Evolutionary conservation across 1,139 yeast genomes (phyloP).

Genomic region (Saccharomyces hybrid): DNA sequence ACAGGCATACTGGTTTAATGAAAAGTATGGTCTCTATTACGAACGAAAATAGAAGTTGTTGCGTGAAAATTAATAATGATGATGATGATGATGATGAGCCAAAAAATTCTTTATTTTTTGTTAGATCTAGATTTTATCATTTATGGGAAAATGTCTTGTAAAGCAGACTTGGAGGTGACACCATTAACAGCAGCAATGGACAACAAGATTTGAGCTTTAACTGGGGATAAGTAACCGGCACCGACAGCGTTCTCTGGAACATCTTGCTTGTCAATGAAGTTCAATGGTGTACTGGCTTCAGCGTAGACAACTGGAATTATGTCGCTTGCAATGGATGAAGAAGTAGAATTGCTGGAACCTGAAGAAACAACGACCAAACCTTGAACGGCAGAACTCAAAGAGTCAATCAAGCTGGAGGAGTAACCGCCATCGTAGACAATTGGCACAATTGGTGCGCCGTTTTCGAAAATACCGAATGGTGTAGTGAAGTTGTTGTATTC

Average conservation of each 20-base stretch:
- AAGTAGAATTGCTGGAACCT: conserved; percentile 18
- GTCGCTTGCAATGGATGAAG: conserved; percentile 13
- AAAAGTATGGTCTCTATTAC: background rate
- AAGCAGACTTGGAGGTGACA: conserved; percentile 15
- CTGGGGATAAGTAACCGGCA: conserved; percentile 29
- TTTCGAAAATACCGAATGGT: conserved; percentile 3
- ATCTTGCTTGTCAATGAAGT: conserved; percentile 14
- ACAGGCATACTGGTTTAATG: background rate
- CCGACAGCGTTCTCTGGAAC: conserved; percentile 25
- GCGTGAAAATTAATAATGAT: background rate
- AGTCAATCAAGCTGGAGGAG: conserved; percentile 13
- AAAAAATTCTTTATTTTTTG: background rate
- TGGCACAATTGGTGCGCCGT: conserved; percentile 21
- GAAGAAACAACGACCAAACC: conserved; percentile 27
- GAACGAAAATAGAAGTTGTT: background rate
- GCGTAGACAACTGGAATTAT: conserved; percentile 24
- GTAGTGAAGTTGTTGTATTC: conserved; percentile 20
- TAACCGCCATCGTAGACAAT: conserved; percentile 25
- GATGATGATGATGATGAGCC: background rate
- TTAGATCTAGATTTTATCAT: background rate
- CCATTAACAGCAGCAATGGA: conserved; percentile 26
- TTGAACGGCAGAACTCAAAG: conserved; percentile 15
- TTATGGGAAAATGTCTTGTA: conserved; percentile 16
- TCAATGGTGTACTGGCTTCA: conserved; percentile 13
- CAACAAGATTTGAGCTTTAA: conserved; percentile 28